These are phyloP conservation scores for Fagopyrum tataricum DNA, from an alignment of 148 eudicot genomes.

Conservation along the genomic window DNA sequence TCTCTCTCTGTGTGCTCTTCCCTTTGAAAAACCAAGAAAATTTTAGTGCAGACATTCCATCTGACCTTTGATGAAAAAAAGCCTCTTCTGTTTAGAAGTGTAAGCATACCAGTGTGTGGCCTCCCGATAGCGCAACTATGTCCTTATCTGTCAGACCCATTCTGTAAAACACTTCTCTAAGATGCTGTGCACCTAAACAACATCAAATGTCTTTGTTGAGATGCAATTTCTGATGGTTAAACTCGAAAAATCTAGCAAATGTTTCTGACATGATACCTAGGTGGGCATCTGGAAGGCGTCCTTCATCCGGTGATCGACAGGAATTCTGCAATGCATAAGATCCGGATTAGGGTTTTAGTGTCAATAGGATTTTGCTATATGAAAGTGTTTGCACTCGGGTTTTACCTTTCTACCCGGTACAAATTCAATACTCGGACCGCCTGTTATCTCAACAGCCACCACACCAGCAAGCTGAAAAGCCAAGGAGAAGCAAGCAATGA, in stretches of 20 bases:
- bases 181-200: slow-evolving; percentile 54
- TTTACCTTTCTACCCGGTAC: slow-evolving; percentile 73
- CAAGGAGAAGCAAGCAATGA: neutral
- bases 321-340: slow-evolving; percentile 38
- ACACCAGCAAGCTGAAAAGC: slow-evolving; percentile 80
- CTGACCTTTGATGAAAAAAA: neutral
- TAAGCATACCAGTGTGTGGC: slow-evolving; percentile 66
- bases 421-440: slow-evolving; percentile 74
- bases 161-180: slow-evolving; percentile 57
- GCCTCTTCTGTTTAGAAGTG: neutral
- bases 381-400: neutral
- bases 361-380: neutral
- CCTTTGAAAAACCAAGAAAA: slow-evolving; percentile 36
- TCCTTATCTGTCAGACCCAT: slow-evolving; percentile 88
- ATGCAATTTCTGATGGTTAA: neutral
- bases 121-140: slow-evolving; percentile 87
- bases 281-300: slow-evolving; percentile 87
- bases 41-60: neutral
- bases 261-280: slow-evolving; percentile 32
- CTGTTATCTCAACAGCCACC: slow-evolving; percentile 89
- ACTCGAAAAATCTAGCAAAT: neutral
- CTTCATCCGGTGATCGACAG: slow-evolving; percentile 50
- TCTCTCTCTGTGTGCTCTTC: slow-evolving; percentile 72
- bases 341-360: neutral
- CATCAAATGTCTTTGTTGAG: slow-evolving; percentile 6